Evolutionary conservation across 2,329 filamentous ascomycete genomes (phyloP).

Genomic region (Xylaria sp.): DNA sequence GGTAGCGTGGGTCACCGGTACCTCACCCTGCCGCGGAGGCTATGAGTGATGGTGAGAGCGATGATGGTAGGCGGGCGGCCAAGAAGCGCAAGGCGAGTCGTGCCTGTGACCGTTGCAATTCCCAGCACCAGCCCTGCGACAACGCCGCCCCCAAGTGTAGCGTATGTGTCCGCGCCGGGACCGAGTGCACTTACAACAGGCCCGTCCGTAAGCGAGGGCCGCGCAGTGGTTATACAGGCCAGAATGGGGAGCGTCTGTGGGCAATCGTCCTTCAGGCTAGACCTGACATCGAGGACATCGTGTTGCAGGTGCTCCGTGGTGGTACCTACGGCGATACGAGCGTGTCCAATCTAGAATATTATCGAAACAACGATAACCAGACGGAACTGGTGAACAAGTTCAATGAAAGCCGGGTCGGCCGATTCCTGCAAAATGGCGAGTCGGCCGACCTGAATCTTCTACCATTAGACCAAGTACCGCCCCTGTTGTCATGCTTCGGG

Average conservation of each 20-base stretch:
- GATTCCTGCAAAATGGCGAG: constrained; percentile 47
- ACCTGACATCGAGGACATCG: constrained; percentile 48
- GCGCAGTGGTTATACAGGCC: constrained; percentile 49
- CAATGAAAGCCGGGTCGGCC: constrained; percentile 48
- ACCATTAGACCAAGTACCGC: constrained; percentile 40
- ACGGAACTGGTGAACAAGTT: constrained; percentile 48
- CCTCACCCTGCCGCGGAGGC: constrained; percentile 42
- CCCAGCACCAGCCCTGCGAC: constrained; percentile 60
- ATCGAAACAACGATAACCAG: constrained; percentile 49
- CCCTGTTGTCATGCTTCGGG: constrained; percentile 35
- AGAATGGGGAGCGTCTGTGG: constrained; percentile 50
- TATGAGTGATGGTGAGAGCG: constrained; percentile 51
- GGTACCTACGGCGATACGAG: constrained; percentile 47
- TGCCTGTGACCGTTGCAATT: constrained; percentile 58
- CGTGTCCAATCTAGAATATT: constrained; percentile 47
- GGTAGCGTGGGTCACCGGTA: constrained; percentile 37
- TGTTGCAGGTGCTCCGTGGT: constrained; percentile 45
- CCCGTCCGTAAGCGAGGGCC: constrained; percentile 50
- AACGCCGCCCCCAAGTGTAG: constrained; percentile 58
- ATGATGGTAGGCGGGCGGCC: constrained; percentile 45
- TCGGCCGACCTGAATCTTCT: constrained; percentile 44
- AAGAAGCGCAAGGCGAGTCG: constrained; percentile 52
- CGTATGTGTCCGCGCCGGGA: constrained; percentile 54
- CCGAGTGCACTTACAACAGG: constrained; percentile 50
- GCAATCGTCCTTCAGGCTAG: constrained; percentile 48